Base-by-base conservation (phyloP, 352 stramenopile genomes). In the Phytophthora sansomeana region DNA sequence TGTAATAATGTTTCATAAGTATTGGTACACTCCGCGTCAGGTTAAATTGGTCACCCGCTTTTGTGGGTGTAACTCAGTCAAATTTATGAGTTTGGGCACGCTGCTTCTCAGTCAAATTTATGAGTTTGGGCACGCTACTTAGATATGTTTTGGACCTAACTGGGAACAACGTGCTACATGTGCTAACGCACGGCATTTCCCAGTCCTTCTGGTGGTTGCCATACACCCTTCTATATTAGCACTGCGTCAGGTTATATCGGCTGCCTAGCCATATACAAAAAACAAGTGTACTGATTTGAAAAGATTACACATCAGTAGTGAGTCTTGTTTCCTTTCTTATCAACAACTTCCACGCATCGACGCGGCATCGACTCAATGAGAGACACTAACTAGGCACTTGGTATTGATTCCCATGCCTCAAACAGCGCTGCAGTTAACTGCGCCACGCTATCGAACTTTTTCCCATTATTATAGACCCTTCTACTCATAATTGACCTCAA, bases 321-420 rank as follows among this genome's bases (percentile, higher is more conserved):
- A 17, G 53, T 54, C 47, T 64, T 70, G n/a, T n/a, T n/a, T n/a
- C n/a, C n/a, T n/a, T n/a, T n/a, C n/a, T 51, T 64, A 24, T 70
- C 48, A 6, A 60, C 17, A 2, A 59, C 52, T 51, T 70, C 54
- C 5, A 64, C 39, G 39, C 62, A 69, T 4, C 53, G 32, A 13
- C 38, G 54, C 9, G 36, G 53, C 54, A n/a, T 59, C 8, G 62
- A 55, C 32, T 62, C 47, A 21, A 69, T 54, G 5, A 64, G 30
- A 13, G 52, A 59, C 16, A 35, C 16, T 19, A 65, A 26, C 7
- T 49, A 36, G 16, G 32, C 44, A 3, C 19, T 28, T 10, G 35
- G 21, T 32, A 58, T 41, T 9, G 13, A 17, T 16, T 65, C 33
- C 57, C 47, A 65, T 4, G 33, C 46, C 16, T 47, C 36, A 14